phyloP scores from a whole-genome alignment of 352 stramenopile species.

The Globisporangium spiculum region DNA sequence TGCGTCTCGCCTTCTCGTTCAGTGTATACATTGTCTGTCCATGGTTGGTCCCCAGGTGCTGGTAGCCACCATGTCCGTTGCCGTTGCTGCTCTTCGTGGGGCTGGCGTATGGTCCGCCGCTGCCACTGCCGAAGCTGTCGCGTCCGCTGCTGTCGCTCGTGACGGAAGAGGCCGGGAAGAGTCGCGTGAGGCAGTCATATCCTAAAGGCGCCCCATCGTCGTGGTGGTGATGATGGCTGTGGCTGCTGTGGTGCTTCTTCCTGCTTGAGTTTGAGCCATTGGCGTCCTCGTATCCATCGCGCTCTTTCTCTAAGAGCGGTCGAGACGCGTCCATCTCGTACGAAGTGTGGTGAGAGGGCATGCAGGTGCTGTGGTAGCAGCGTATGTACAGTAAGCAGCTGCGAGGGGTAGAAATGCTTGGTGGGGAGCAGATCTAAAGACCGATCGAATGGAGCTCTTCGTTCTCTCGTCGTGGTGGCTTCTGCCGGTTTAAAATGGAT shows the following conservation, averaged over 20 bases:
- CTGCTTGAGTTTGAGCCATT: constrained; percentile 16
- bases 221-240: constrained; percentile 13
- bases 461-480: not conserved
- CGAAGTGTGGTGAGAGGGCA: not conserved
- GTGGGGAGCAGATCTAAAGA: not conserved
- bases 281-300: constrained; percentile 22
- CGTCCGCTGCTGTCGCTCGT: constrained; percentile 20
- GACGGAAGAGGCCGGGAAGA: constrained; percentile 16
- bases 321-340: constrained; percentile 47
- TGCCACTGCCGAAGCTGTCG: constrained; percentile 19
- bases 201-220: not conserved
- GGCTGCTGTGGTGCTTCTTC: constrained; percentile 11
- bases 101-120: constrained; percentile 1
- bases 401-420: not conserved
- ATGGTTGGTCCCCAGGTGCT: not conserved
- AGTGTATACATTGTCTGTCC: constrained; percentile 3
- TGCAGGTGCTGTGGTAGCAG: not conserved
- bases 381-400: not conserved
- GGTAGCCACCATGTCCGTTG: constrained; percentile 9
- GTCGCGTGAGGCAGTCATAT: constrained; percentile 17
- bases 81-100: constrained; percentile 6
- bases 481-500: not conserved
- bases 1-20: not conserved
- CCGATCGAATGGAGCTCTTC: not conserved
- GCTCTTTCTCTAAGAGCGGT: constrained; percentile 41